Evolutionary conservation across 768 basidiomycete species (phyloP), one percentile per base, ranked within the genome.

Genomic region (Russula olivacea): DNA sequence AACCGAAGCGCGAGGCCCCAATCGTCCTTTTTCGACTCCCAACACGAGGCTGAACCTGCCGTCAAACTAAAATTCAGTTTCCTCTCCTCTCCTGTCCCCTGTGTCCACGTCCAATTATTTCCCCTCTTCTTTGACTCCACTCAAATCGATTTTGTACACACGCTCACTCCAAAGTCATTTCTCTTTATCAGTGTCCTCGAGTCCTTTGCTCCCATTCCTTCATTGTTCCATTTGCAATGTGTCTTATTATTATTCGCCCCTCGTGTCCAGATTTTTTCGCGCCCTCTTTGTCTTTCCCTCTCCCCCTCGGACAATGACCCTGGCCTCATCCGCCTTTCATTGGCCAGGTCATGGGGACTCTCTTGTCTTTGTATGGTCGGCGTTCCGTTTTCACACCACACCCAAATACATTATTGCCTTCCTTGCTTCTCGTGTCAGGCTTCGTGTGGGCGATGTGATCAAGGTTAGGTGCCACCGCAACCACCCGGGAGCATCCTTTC

Each of bases 1-100:
- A 59, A 60, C 58, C 63, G 47, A 64, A 64, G 63, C 54, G 38
- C 58, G 25, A 60, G 49, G 58, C 58, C 63, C 58, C 63, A 64
- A 49, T 34, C 41, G 30, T 28, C 63, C 63, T 56, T 45, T 64
- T 64, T n/a, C 25, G 63, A 55, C 59, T 25, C 19, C 3, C 49
- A 4, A 64, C 63, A 64, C 49, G 63, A 60, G 63, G 63, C 58
- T 8, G 3, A 2, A 4, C 43, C 50, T 54, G 43, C 47, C 36
- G 21, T 63, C 36, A 55, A 49, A 34, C 23, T 12, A 21, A 48
- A 12, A 50, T 30, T 56, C 41, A n/a, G 28, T 43, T 54, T 25
- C 34, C 17, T 7, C 19, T 52, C 41, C 45, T 10, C 2, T 54
- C 45, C 45, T 4, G 4, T 54, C 45, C 38, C 57, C 57, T 62